Base-by-base conservation (phyloP, 371 early-diverging fungal species). In the Basidiobolus meristosporus region DNA sequence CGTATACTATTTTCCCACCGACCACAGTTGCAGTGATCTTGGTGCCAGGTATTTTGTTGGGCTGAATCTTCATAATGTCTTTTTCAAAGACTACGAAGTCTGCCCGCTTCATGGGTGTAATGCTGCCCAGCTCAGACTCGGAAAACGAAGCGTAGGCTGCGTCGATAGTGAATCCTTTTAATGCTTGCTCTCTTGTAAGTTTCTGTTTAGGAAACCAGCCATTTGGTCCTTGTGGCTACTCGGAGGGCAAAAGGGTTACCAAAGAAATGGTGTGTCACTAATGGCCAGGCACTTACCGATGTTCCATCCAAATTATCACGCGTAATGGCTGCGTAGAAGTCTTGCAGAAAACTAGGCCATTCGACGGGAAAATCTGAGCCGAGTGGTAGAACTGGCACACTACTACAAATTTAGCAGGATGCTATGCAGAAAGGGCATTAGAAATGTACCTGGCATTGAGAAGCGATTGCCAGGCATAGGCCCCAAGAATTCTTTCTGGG, bases 341-440 rank as follows among this genome's bases (percentile, higher is more conserved):
- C 64, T 35, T 41, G 30, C 38, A 61, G 43, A 5, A 65, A 63
- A 37, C 63, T 46, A 15, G 48, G 43, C 28, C 38, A 20, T 34
- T 67, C 68, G 6, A 67, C 47, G 9, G 68, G 68, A 40, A 65
- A 65, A 43, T 67, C 68, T 10, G 50, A 47, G 9, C 56, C 52
- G 9, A 65, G 43, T 6, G 63, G 44, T 3, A 65, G 31, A 22
- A 36, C 51, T 7, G 32, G 23, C 7, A 54, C 56, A 10, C 57
- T n/a, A n/a, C n/a, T n/a, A n/a, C n/a, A n/a, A n/a, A n/a, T n/a
- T n/a, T n/a, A n/a, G n/a, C n/a, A n/a, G n/a, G n/a, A n/a, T n/a
- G n/a, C n/a, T n/a, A n/a, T n/a, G n/a, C n/a, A n/a, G n/a, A n/a
- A n/a, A n/a, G n/a, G n/a, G n/a, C n/a, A n/a, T n/a, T n/a, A n/a